phyloP scores from a whole-genome alignment of 495 filamentous ascomycete species.

The Penicillium atrosanguineum region DNA sequence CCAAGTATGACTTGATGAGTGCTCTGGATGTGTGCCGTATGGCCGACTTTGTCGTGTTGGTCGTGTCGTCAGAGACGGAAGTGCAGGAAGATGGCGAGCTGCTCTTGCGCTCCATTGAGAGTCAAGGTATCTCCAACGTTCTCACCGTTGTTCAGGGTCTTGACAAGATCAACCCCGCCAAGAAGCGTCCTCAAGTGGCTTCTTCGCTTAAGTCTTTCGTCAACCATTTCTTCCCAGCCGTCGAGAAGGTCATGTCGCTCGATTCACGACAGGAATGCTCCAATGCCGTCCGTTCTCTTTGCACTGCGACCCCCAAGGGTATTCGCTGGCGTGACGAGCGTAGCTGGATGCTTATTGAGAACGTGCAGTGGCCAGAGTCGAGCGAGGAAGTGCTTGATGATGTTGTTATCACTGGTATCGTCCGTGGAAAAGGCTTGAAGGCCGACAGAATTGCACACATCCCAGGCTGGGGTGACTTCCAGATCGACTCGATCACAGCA shows the following conservation, averaged over 20 bases:
- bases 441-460: slow-evolving; percentile 86
- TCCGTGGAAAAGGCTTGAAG: slow-evolving; percentile 83
- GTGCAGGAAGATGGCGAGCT: slow-evolving; percentile 80
- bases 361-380: slow-evolving; percentile 64
- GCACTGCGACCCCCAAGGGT: slow-evolving; percentile 86
- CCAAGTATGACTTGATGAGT: slow-evolving; percentile 66
- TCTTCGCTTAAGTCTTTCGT: slow-evolving; percentile 85
- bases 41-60: slow-evolving; percentile 85
- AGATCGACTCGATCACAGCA: slow-evolving; percentile 81
- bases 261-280: slow-evolving; percentile 85
- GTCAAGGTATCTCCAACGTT: slow-evolving; percentile 88
- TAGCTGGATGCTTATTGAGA: slow-evolving; percentile 90
- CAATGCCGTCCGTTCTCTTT: slow-evolving; percentile 85
- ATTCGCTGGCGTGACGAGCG: slow-evolving; percentile 89
- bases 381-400: slow-evolving; percentile 46
- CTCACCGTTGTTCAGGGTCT: slow-evolving; percentile 77
- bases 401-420: slow-evolving; percentile 78
- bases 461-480: slow-evolving; percentile 92
- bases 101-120: slow-evolving; percentile 79
- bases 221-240: slow-evolving; percentile 84
- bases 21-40: slow-evolving; percentile 82
- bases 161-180: slow-evolving; percentile 71
- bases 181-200: slow-evolving; percentile 70
- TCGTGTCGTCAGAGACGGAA: slow-evolving; percentile 76
- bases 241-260: slow-evolving; percentile 82